Evolutionary conservation across 768 basidiomycete species (phyloP).

Genomic region (Lyophyllum shimeji): DNA sequence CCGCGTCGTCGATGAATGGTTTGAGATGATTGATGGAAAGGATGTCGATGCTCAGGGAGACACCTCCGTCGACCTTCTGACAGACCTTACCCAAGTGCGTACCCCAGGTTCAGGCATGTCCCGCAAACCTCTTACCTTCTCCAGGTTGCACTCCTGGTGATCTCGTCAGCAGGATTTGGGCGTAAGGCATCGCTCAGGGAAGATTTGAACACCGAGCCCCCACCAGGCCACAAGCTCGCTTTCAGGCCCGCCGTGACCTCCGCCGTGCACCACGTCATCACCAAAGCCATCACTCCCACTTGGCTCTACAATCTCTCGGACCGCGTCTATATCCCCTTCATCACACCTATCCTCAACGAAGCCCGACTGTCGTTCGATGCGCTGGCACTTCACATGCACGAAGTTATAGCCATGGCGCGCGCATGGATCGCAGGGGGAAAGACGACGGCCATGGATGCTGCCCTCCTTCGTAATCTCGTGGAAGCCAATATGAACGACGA

Average conservation of each 20-base stretch:
- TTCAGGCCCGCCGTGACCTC: constrained; percentile 33
- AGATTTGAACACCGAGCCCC: constrained; percentile 24
- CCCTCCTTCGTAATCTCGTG: constrained; percentile 44
- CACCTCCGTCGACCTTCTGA: constrained; percentile 20
- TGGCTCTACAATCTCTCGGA: constrained; percentile 31
- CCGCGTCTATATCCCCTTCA: constrained; percentile 30
- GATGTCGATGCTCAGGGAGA: not conserved
- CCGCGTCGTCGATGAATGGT: constrained; percentile 41
- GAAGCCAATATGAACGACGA: constrained; percentile 45
- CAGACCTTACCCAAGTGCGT: constrained; percentile 24
- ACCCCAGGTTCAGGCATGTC: constrained; percentile 3
- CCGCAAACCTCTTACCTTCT: not conserved
- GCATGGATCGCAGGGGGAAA: constrained; percentile 30
- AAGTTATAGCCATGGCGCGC: constrained; percentile 38
- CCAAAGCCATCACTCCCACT: constrained; percentile 30
- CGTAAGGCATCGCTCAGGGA: constrained; percentile 31
- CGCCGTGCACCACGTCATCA: constrained; percentile 28
- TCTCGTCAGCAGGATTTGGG: constrained; percentile 43
- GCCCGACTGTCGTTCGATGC: constrained; percentile 33
- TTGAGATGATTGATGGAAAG: constrained; percentile 31
- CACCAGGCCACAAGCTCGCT: constrained; percentile 30
- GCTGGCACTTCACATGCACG: constrained; percentile 38
- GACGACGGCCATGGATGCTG: constrained; percentile 25
- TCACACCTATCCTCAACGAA: constrained; percentile 30
- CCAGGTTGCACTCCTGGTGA: constrained; percentile 36